Conservation (phyloP, 805 yeast species). For the Candida oleophila region DNA sequence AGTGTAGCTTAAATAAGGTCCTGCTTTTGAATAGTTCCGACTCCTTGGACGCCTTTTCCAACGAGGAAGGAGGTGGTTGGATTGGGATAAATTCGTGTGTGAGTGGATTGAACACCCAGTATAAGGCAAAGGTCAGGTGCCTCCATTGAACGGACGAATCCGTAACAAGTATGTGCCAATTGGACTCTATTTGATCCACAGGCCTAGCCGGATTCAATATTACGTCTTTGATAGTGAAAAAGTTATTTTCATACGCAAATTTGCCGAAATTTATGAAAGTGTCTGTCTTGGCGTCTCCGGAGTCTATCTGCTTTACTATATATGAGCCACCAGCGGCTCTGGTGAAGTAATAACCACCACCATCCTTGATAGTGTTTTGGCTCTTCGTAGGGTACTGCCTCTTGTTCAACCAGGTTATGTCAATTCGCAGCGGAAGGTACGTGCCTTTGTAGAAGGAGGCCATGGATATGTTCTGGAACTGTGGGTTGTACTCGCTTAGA, state of each 20-base stretch:
- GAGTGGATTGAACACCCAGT: slow-evolving; percentile 34
- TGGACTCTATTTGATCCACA: slow-evolving; percentile 42
- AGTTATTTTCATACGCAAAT: slow-evolving; percentile 44
- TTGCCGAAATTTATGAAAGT: slow-evolving; percentile 26
- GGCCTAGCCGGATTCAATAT: slow-evolving; percentile 39
- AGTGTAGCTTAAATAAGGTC: slow-evolving; percentile 35
- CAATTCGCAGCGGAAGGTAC: slow-evolving; percentile 14
- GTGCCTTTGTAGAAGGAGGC: slow-evolving; percentile 21
- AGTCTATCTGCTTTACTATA: slow-evolving; percentile 25
- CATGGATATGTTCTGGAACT: slow-evolving; percentile 28
- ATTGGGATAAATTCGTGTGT: slow-evolving; percentile 30
- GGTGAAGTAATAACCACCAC: slow-evolving; percentile 6
- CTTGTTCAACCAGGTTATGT: slow-evolving; percentile 27
- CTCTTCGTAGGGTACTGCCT: slow-evolving; percentile 27
- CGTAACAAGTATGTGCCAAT: slow-evolving; percentile 53
- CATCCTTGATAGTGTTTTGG: neutral
- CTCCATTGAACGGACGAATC: slow-evolving; percentile 46
- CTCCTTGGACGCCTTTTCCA: neutral
- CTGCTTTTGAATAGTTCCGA: neutral
- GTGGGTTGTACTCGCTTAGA: slow-evolving; percentile 26
- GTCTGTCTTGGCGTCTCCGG: slow-evolving; percentile 15
- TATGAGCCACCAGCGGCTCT: slow-evolving; percentile 10
- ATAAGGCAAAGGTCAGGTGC: slow-evolving; percentile 34
- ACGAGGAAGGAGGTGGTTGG: slow-evolving; percentile 21
- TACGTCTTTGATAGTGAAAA: slow-evolving; percentile 30